Conservation (phyloP, 2,329 filamentous ascomycete species). For the Penicillium hesseltinei region DNA sequence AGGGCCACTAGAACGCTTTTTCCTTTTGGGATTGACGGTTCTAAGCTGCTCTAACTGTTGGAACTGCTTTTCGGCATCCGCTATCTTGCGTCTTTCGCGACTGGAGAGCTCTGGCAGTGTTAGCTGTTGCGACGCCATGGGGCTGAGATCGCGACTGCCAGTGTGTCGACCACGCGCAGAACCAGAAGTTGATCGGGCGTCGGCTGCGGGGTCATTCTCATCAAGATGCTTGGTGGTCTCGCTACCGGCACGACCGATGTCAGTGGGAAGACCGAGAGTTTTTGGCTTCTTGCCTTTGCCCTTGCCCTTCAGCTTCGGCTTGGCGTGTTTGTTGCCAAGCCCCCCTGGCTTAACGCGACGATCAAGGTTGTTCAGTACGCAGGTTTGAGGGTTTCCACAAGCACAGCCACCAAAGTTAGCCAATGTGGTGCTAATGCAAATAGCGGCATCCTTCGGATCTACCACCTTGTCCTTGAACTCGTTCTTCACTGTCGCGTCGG, state of each 20-base stretch:
- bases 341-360: constrained; percentile 29
- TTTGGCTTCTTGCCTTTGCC: constrained; percentile 46
- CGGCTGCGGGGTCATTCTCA: constrained; percentile 57
- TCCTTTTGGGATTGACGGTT: constrained; percentile 47
- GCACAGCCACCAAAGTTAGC: constrained; percentile 52
- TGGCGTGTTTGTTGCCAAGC: constrained; percentile 26
- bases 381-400: constrained; percentile 40
- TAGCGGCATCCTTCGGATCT: constrained; percentile 44
- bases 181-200: constrained; percentile 57
- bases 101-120: constrained; percentile 56
- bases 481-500: neutral
- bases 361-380: constrained; percentile 45
- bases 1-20: constrained; percentile 57
- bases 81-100: constrained; percentile 62
- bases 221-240: constrained; percentile 53
- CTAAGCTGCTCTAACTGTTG: constrained; percentile 59
- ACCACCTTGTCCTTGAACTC: constrained; percentile 38
- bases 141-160: constrained; percentile 61
- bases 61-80: constrained; percentile 62
- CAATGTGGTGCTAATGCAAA: constrained; percentile 49
- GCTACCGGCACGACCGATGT: constrained; percentile 60
- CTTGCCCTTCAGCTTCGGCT: constrained; percentile 42
- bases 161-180: constrained; percentile 54
- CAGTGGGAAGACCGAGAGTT: constrained; percentile 40
- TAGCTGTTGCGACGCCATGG: constrained; percentile 46